Conservation (phyloP, 169 alveolate species). For the Pseudocohnilembus persalinus region DNA sequence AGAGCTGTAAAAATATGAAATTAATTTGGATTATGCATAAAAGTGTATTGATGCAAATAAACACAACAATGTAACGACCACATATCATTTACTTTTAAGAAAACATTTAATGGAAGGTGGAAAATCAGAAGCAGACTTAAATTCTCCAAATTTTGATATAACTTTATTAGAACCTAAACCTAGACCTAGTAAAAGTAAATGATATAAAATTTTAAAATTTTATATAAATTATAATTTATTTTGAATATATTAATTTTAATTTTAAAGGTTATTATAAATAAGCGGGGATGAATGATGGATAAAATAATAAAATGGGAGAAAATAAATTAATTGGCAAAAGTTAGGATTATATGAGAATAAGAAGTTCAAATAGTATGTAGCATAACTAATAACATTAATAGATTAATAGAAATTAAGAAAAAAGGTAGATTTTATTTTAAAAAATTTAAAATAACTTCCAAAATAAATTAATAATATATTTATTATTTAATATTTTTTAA, state of each 20-base stretch:
- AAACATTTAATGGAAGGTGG: conserved; percentile 52
- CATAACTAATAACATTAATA: too few relatives aligned
- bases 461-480: too few relatives aligned
- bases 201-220: too few relatives aligned
- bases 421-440: too few relatives aligned
- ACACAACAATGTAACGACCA: conserved; percentile 54
- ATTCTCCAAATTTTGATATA: conserved; percentile 38
- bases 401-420: too few relatives aligned
- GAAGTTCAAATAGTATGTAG: background rate
- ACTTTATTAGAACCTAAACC: conserved; percentile 38
- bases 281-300: background rate
- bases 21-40: conserved; percentile 46
- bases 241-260: too few relatives aligned
- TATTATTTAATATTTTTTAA: too few relatives aligned
- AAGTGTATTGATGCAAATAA: conserved; percentile 51
- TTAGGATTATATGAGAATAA: background rate
- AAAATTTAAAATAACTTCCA: too few relatives aligned
- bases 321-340: too few relatives aligned
- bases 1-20: conserved; percentile 52
- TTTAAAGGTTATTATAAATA: background rate
- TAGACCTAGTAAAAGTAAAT: background rate
- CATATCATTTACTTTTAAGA: conserved; percentile 50
- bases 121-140: conserved; percentile 49
- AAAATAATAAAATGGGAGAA: background rate
- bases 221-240: too few relatives aligned